phyloP scores from a whole-genome alignment of 176 grass and related monocot species.

The Aegilops speltoides region DNA sequence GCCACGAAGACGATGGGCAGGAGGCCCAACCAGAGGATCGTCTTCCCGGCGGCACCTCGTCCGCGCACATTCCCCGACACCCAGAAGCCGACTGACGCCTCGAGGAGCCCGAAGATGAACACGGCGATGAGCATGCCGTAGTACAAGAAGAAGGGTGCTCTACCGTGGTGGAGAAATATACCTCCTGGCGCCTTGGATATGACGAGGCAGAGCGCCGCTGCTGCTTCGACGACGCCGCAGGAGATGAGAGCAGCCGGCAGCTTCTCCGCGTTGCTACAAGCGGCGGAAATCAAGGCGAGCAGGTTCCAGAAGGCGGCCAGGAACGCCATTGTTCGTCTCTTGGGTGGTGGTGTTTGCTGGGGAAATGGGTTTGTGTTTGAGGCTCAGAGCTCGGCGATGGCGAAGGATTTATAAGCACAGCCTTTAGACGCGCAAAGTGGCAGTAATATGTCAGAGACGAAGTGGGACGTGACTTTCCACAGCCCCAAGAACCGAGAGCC shows the following conservation, averaged over 20 bases:
- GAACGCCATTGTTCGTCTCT: not conserved
- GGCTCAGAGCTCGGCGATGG: not conserved
- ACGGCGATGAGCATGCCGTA: slow-evolving; percentile 1
- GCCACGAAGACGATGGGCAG: no score
- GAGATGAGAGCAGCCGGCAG: not conserved
- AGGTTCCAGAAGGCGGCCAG: not conserved
- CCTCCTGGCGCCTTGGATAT: not conserved
- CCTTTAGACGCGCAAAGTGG: not conserved
- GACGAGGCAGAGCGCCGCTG: not conserved
- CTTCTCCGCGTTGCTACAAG: not conserved
- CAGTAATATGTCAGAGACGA: no score
- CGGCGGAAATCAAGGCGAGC: not conserved
- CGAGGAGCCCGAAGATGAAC: not conserved
- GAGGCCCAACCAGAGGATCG: no score
- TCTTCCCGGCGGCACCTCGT: no score
- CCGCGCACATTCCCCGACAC: no score
- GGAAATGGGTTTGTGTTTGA: not conserved
- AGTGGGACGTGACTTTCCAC: no score
- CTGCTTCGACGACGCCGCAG: not conserved
- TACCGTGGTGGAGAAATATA: not conserved
- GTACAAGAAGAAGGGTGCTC: not conserved
- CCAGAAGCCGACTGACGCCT: not conserved
- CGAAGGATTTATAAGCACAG: not conserved
- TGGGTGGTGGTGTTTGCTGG: not conserved
- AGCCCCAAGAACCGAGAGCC: no score